phyloP scores from a whole-genome alignment of 1,284 basidiomycete species.

The Wolfiporia cocos region DNA sequence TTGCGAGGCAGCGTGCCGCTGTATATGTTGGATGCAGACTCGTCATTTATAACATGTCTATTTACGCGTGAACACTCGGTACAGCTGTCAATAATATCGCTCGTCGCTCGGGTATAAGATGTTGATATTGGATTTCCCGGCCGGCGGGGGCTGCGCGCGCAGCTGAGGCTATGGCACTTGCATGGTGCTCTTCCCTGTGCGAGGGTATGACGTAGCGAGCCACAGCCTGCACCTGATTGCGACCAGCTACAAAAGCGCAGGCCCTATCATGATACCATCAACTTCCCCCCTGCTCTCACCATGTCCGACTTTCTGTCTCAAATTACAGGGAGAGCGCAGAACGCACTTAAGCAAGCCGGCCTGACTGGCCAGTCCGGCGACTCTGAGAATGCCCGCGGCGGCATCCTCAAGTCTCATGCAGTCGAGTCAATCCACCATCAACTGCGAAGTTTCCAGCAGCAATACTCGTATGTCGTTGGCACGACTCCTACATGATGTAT shows the following conservation, averaged over 20 bases:
- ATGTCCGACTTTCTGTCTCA: conserved; percentile 63
- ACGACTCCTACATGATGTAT: too few relatives aligned
- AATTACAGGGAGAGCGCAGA: conserved; percentile 70
- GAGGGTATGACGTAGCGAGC: conserved; percentile 5
- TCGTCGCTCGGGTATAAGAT: not conserved
- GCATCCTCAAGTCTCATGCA: conserved; percentile 32
- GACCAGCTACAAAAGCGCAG: conserved; percentile 1
- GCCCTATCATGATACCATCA: not conserved
- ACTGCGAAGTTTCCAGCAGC: conserved; percentile 64
- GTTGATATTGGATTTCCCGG: not conserved
- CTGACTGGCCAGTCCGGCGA: conserved; percentile 29
- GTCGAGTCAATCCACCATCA: conserved; percentile 65
- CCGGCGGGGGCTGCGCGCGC: not conserved
- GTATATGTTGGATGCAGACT: conserved; percentile 10
- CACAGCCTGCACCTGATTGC: conserved; percentile 1
- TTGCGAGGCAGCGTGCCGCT: conserved; percentile 3
- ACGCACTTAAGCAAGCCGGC: conserved; percentile 45
- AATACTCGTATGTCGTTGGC: conserved; percentile 47
- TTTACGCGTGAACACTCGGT: conserved; percentile 2
- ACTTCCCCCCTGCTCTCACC: conserved; percentile 4
- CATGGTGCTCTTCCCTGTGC: not conserved
- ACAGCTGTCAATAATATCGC: not conserved
- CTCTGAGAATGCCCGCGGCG: conserved; percentile 12
- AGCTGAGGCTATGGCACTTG: not conserved
- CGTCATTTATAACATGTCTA: conserved; percentile 19